Conservation (phyloP, 192 early-diverging fungal species). For the Paraglomus occultum region DNA sequence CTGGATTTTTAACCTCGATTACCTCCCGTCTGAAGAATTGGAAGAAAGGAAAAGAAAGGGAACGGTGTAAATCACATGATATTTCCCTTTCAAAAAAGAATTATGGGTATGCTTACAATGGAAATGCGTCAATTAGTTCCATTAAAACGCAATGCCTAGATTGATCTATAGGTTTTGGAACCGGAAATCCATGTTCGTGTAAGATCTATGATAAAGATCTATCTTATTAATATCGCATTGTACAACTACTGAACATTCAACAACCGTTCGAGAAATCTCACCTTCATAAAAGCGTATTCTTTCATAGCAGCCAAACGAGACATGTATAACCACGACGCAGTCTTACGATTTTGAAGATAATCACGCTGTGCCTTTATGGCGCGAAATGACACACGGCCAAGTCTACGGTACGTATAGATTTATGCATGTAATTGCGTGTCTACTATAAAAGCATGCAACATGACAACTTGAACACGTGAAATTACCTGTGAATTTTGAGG, state of each 20-base stretch:
- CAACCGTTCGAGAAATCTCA: slow-evolving; percentile 26
- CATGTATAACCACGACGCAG: slow-evolving; percentile 99
- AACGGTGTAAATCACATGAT: neutral
- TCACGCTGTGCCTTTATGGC: slow-evolving; percentile 97
- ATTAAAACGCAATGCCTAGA: slow-evolving; percentile 97
- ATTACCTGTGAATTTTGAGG: slow-evolving; percentile 91
- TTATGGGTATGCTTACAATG: slow-evolving; percentile 55
- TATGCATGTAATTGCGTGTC: too few species aligned
- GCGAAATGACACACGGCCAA: slow-evolving; percentile 95
- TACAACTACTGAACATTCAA: neutral
- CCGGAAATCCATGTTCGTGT: slow-evolving; percentile 94
- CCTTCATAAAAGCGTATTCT: slow-evolving; percentile 99
- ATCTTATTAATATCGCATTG: slow-evolving; percentile 9
- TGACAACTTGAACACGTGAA: neutral
- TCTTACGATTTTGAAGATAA: slow-evolving; percentile 90
- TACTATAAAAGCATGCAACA: too few species aligned
- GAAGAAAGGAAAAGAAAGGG: neutral
- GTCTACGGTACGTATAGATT: too few species aligned
- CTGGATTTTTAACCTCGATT: slow-evolving; percentile 79
- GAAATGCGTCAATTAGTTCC: slow-evolving; percentile 92
- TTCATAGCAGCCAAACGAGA: slow-evolving; percentile 97
- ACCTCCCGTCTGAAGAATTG: slow-evolving; percentile 73
- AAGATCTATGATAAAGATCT: slow-evolving; percentile 36
- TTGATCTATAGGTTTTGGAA: slow-evolving; percentile 89
- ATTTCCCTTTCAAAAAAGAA: neutral